Evolutionary conservation across 345 rosid genomes (phyloP).

Genomic region (Eucalyptus caleyi): DNA sequence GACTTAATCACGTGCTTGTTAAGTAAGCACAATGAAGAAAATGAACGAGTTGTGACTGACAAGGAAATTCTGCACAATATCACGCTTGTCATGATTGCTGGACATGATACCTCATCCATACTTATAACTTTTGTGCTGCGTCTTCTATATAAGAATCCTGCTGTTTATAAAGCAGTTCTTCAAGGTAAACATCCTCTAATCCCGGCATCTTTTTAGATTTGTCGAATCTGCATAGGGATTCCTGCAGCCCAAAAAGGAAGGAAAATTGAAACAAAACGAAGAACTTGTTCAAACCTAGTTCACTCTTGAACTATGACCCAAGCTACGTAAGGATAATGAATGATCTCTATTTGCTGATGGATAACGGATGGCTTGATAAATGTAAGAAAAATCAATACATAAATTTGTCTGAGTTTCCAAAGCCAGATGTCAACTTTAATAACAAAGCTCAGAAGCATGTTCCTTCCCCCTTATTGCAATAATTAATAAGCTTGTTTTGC

Average conservation of each 20-base stretch:
- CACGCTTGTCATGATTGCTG: constrained; percentile 41
- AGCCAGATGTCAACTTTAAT: too few relatives aligned
- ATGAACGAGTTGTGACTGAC: constrained; percentile 8
- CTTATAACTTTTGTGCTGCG: constrained; percentile 34
- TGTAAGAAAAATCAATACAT: too few relatives aligned
- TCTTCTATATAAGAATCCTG: constrained; percentile 24
- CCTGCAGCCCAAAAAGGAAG: background rate
- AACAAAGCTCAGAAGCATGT: too few relatives aligned
- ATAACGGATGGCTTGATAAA: too few relatives aligned
- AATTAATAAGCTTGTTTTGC: too few relatives aligned
- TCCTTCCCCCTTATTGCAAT: too few relatives aligned
- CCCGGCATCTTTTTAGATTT: background rate
- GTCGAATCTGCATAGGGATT: background rate
- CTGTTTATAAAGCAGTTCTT: constrained; percentile 22
- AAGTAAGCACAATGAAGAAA: background rate
- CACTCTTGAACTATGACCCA: too few relatives aligned
- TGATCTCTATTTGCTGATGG: too few relatives aligned
- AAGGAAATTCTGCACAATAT: constrained; percentile 36
- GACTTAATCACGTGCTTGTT: constrained; percentile 44
- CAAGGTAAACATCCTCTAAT: constrained; percentile 7
- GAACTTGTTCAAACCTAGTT: too few relatives aligned
- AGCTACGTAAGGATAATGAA: too few relatives aligned
- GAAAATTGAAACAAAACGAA: background rate
- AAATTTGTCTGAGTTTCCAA: too few relatives aligned
- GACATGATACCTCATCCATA: constrained; percentile 38